Evolutionary conservation across 192 early-diverging fungal genomes (phyloP).

Genomic region (Coemansia sp.): DNA sequence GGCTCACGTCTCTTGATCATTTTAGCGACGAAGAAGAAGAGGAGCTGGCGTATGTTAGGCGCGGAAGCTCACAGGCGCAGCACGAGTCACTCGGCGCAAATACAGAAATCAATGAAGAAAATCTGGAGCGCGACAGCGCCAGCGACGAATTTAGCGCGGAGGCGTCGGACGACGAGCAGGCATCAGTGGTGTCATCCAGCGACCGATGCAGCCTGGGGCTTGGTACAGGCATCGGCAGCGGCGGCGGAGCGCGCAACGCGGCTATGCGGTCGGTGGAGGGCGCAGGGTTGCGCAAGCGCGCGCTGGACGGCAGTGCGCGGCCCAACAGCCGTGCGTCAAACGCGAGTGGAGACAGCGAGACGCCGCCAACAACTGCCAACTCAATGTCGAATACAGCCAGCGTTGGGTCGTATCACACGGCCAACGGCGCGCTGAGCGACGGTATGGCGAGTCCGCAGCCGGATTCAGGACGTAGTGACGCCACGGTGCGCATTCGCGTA

Average conservation of each 20-base stretch:
- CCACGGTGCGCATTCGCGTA: slow-evolving; percentile 43
- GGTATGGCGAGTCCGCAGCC: slow-evolving; percentile 7
- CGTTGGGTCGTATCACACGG: slow-evolving; percentile 38
- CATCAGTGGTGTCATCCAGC: slow-evolving; percentile 35
- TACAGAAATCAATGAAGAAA: not conserved
- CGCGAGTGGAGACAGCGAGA: slow-evolving; percentile 21
- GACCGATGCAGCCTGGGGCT: slow-evolving; percentile 49
- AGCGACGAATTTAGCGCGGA: slow-evolving; percentile 11
- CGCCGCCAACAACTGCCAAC: slow-evolving; percentile 10
- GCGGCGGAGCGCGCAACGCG: slow-evolving; percentile 9
- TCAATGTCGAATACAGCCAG: slow-evolving; percentile 31
- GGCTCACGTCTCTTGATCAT: slow-evolving; percentile 24
- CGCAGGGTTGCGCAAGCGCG: slow-evolving; percentile 29
- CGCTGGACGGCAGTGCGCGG: slow-evolving; percentile 19
- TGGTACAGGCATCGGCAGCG: slow-evolving; percentile 12
- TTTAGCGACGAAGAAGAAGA: slow-evolving; percentile 39
- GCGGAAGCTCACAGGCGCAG: not conserved
- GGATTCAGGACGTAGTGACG: slow-evolving; percentile 6
- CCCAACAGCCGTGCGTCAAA: slow-evolving; percentile 17
- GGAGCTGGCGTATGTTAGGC: slow-evolving; percentile 43
- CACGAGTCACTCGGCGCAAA: not conserved
- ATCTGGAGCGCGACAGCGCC: slow-evolving; percentile 1
- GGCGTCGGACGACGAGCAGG: slow-evolving; percentile 23
- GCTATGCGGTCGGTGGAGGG: slow-evolving; percentile 21
- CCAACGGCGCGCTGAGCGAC: slow-evolving; percentile 29